These are phyloP conservation scores for Tricholoma sp. DNA, from an alignment of 768 basidiomycete species.

Conservation along the genomic window DNA sequence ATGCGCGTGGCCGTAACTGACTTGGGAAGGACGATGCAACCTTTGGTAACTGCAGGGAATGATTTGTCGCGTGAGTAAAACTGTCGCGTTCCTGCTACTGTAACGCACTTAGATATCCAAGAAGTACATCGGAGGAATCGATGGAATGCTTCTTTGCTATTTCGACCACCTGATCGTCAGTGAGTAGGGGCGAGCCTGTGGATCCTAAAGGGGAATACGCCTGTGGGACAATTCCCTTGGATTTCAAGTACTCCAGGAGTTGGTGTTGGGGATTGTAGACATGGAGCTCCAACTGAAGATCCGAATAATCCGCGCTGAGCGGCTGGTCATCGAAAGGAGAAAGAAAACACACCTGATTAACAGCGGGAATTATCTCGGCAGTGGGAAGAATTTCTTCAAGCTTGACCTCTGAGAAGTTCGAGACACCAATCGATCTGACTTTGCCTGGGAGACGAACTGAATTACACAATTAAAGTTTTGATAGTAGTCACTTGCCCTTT, in stretches of 20 bases:
- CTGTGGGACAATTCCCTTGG: constrained; percentile 64
- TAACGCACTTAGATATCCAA: constrained; percentile 57
- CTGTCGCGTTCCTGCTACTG: not conserved
- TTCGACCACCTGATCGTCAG: constrained; percentile 52
- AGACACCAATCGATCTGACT: constrained; percentile 65
- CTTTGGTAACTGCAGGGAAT: constrained; percentile 48
- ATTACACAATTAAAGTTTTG: not conserved
- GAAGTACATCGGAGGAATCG: constrained; percentile 50
- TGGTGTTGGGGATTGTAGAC: constrained; percentile 73
- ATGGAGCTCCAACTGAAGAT: constrained; percentile 60
- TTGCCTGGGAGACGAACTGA: constrained; percentile 41
- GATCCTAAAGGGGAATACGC: constrained; percentile 83
- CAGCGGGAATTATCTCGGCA: constrained; percentile 64
- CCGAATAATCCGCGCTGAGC: not conserved
- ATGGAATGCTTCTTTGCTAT: constrained; percentile 57
- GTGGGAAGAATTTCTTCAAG: constrained; percentile 66
- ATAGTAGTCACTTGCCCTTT: constrained; percentile 37
- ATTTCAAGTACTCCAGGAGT: constrained; percentile 55
- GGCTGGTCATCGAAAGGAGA: not conserved
- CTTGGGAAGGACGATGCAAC: constrained; percentile 66
- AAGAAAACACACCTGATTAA: constrained; percentile 52
- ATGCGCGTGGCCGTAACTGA: constrained; percentile 73
- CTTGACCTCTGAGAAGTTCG: constrained; percentile 67
- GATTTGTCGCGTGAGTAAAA: constrained; percentile 1
- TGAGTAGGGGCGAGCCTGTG: constrained; percentile 57